These are phyloP conservation scores for Kazachstania africana DNA, from an alignment of 805 yeast species.

Conservation along the genomic window DNA sequence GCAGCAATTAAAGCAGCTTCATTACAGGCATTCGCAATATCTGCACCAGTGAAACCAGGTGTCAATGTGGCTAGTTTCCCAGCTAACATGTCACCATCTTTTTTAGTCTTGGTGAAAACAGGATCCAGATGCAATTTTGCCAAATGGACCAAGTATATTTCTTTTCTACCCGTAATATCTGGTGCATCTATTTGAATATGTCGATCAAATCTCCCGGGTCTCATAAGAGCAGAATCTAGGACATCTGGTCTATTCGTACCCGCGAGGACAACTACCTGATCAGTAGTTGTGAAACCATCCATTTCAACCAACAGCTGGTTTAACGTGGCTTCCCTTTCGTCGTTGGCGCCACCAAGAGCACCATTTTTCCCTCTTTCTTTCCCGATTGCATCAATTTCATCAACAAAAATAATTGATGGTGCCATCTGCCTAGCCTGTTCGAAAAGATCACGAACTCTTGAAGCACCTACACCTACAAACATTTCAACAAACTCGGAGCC, in stretches of 20 bases:
- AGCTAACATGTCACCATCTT: slow-evolving; percentile 47
- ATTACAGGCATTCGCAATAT: slow-evolving; percentile 87
- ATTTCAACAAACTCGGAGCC: slow-evolving; percentile 95
- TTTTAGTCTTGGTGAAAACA: slow-evolving; percentile 32
- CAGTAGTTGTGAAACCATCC: slow-evolving; percentile 86
- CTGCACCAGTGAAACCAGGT: slow-evolving; percentile 95
- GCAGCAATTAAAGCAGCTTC: slow-evolving; percentile 94
- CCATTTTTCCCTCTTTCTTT: slow-evolving; percentile 70
- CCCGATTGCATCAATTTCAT: slow-evolving; percentile 95
- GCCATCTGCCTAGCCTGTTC: slow-evolving; percentile 83
- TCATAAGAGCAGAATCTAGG: slow-evolving; percentile 74
- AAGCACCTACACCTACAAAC: slow-evolving; percentile 96
- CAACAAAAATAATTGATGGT: slow-evolving; percentile 83
- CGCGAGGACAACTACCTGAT: slow-evolving; percentile 86
- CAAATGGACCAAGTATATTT: slow-evolving; percentile 73
- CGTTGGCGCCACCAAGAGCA: slow-evolving; percentile 69
- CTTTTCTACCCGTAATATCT: slow-evolving; percentile 80
- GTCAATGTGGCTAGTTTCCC: slow-evolving; percentile 86
- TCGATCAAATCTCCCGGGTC: slow-evolving; percentile 94
- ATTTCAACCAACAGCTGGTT: slow-evolving; percentile 88
- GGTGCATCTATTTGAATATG: slow-evolving; percentile 81
- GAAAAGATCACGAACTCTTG: slow-evolving; percentile 86
- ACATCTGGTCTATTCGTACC: slow-evolving; percentile 93
- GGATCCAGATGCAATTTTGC: slow-evolving; percentile 26
- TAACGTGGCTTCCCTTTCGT: slow-evolving; percentile 86